Base-by-base conservation (phyloP, 441 rosid species). In the Populus hybrid region DNA sequence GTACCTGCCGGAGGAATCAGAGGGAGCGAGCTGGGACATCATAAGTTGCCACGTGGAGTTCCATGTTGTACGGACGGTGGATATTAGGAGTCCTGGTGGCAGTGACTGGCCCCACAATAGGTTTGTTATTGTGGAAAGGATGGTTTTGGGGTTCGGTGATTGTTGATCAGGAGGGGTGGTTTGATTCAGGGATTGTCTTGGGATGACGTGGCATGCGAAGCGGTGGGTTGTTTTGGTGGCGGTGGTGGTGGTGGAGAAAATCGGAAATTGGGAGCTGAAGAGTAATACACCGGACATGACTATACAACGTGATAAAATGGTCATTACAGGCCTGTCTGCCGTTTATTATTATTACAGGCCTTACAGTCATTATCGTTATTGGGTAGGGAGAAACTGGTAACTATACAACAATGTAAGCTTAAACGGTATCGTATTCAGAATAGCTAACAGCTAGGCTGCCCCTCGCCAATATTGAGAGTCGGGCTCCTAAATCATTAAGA, bases 1-100 rank as follows among this genome's bases (percentile, higher is more conserved):
- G 88, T 95, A 95, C 30, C 82, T 79, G 79, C 97, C 99, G 81
- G 93, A 79, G 66, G 94, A 79, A 76, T 93, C 97, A 4, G 98
- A 90, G 64, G 98, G 98, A 23, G 99, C 99, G 24, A 95, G 91
- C 81, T 92, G 98, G 67, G 96, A 85, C 98, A 95, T 92, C 98
- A 93, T 92, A 78, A 93, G 86, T 18, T 86, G 90, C 99, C 99
- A 92, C 10, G 94, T 73, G 76, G 96, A 77, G 80, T 81, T 82
- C 98, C 96, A 92, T 3, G 91, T 88, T 34, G 88, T 86, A 72
- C 99, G 91, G 85, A 87, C 91, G 70, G 97, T 82, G 83, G 93
- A 84, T 84, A 95, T 85, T 10, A 95, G 95, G 69, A 95, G 86
- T 21, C 96, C 97, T 28, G 98, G 97, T 3, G 99, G 98, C 16